Base-by-base conservation (phyloP, 345 rosid genomes). In the Pistacia atlantica region DNA sequence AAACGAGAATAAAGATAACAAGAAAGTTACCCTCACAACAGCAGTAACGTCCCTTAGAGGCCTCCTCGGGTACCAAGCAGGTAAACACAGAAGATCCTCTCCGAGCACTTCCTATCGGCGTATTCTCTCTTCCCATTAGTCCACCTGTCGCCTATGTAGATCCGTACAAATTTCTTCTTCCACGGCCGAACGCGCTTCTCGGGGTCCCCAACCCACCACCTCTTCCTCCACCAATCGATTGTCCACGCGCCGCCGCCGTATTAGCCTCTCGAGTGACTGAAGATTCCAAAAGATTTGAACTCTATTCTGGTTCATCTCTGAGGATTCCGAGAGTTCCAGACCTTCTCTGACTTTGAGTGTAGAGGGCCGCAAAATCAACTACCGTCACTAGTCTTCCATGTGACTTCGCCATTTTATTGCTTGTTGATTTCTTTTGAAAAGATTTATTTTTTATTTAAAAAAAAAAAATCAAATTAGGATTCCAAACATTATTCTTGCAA, bases 41-140 rank as follows among this genome's bases (percentile, higher is more conserved):
- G 85, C 60, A 65, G 98, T 92, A 17, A 96, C 80, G 65, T 96
- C 95, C 2, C 87, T 88, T 1, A 93, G 89, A 67, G 98, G 97
- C 5, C 89, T 86, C 74, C 99, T 87, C 1, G 97, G 98, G 78
- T 96, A 92, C 97, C 94, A 90, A 76, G 89, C 78, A 79, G 99
- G 99, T 48, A 96, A 96, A 83, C 71, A 57, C 57, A 59, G 87
- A 81, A 55, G 88, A 77, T 58, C 85, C 82, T 33, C 82, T 80
- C 17, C 89, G 74, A 57, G 67, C 77, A 35, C 70, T 70, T 54
- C 78, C 81, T 35, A 17, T 8, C 28, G 83, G 75, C 54, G 62
- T 52, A 68, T 87, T 91, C 85, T 90, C 93, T 67, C 85, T 83
- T 37, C 25, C 25, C 25, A 25, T 25, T 25, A 1, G 25, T 25